Evolutionary conservation across 2,329 filamentous ascomycete species (phyloP), one percentile per base, ranked within the genome.

Genomic region (Macroventuria anomochaeta): DNA sequence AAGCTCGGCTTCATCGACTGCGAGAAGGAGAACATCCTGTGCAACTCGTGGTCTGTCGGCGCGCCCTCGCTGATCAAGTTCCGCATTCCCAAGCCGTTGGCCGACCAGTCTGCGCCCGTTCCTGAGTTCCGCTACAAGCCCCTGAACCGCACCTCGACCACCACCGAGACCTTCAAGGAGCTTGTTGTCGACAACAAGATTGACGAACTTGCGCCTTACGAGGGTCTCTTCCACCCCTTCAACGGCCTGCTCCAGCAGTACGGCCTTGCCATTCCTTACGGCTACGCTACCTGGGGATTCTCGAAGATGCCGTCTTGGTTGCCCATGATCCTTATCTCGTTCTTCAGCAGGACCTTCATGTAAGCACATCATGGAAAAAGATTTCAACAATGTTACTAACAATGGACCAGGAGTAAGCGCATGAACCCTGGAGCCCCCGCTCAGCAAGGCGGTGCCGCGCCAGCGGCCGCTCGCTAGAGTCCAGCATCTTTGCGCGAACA

Each of bases 141-240:
- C 59, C 75, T 93, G 68, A 92, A 91, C 80, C 76, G 86, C 65
- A 90, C 88, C 60, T 86, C 84, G 55, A 83, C 85, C 53, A 88
- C 86, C 17, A 77, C 85, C 28, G 81, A 86, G 53, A 85, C 87
- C 50, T 81, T 92, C 59, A 77, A 84, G 44, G 78, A 84, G 53
- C 76, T 90, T 47, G 81, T 85, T 61, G 74, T 82, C 54, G 86
- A 87, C 64, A 81, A 85, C 69, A 79, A 76, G 47, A 87, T 82
- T 65, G 74, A 82, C 70, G 69, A 83, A 41, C 70, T 69, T 17
- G 64, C 73, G 21, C 76, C 79, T 7, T 83, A 85, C 62, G 85
- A 90, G 62, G 87, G 88, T 44, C 79, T 81, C 69, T 91, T 89
- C 81, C 90, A 93, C 74, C 90, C 90, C 57, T 88, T 91, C 70